A percentile compares a stretch with the other conserved stretches of the same genome.
Evolutionary conservation across 306 rosid genomes (phyloP).

Genomic region (Gleditsia sinensis): DNA sequence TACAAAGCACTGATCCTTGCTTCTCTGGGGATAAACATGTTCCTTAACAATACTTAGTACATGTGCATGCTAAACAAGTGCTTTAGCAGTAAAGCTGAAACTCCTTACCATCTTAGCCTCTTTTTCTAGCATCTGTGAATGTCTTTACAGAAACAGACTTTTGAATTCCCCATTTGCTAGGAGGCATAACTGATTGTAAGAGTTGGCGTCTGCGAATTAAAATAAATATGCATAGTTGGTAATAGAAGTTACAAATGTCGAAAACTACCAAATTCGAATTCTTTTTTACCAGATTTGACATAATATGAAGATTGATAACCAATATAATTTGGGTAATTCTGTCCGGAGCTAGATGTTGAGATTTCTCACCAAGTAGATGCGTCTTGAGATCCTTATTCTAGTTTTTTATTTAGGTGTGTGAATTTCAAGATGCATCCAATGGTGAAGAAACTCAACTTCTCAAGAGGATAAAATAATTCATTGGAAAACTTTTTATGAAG

Average conservation of each 20-base stretch:
- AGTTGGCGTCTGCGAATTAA: slow-evolving; percentile 41
- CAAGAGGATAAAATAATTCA: no score
- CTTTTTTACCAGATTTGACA: neutral
- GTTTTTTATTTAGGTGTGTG: no score
- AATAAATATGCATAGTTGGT: slow-evolving; percentile 7
- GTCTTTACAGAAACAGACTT: slow-evolving; percentile 52
- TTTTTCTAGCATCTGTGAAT: slow-evolving; percentile 5
- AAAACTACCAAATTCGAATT: neutral
- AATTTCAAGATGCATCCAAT: no score
- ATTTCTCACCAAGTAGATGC: neutral
- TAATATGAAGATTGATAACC: neutral
- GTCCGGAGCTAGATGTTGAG: neutral
- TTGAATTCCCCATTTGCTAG: slow-evolving; percentile 60
- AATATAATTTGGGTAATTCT: neutral
- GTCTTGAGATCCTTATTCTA: neutral
- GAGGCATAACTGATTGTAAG: slow-evolving; percentile 55
- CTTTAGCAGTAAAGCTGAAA: slow-evolving; percentile 20
- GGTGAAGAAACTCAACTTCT: no score
- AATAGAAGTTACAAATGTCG: neutral
- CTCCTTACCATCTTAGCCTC: slow-evolving; percentile 21
- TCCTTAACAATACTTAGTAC: slow-evolving; percentile 16
- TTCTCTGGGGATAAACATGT: neutral
- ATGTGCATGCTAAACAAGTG: slow-evolving; percentile 20
- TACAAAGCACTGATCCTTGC: neutral
- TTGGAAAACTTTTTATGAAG: no score